phyloP scores from a whole-genome alignment of 2,329 filamentous ascomycete species.

The Venturia aucupariae region DNA sequence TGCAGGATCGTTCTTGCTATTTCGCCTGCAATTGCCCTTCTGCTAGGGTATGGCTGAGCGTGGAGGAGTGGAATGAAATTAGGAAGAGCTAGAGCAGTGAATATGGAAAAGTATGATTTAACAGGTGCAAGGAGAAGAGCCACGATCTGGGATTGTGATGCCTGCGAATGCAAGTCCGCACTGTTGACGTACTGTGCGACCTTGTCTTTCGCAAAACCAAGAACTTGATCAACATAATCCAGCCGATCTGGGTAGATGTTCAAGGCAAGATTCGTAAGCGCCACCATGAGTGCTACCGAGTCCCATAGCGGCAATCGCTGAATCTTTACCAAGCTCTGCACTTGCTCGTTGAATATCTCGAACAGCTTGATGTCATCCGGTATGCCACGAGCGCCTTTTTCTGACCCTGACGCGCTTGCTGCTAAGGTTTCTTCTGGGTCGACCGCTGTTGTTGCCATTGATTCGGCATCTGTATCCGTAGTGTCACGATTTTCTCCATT shows the following conservation, averaged over 20 bases:
- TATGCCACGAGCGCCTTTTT: slow-evolving; percentile 44
- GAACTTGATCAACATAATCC: slow-evolving; percentile 91
- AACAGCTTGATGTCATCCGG: slow-evolving; percentile 79
- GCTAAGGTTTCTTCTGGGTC: slow-evolving; percentile 19
- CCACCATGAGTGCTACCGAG: slow-evolving; percentile 88
- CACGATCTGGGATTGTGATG: slow-evolving; percentile 80
- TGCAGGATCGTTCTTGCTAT: slow-evolving; percentile 74
- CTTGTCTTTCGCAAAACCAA: slow-evolving; percentile 80
- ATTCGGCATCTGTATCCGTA: slow-evolving; percentile 16
- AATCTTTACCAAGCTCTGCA: slow-evolving; percentile 84
- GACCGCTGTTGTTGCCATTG: slow-evolving; percentile 18
- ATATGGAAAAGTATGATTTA: slow-evolving; percentile 83
- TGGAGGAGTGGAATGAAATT: slow-evolving; percentile 86
- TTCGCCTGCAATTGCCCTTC: slow-evolving; percentile 82
- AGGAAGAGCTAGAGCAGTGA: slow-evolving; percentile 88
- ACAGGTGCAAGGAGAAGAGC: slow-evolving; percentile 85
- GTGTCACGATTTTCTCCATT: slow-evolving; percentile 27
- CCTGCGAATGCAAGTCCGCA: slow-evolving; percentile 82
- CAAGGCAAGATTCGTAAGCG: slow-evolving; percentile 82
- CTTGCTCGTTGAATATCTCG: slow-evolving; percentile 94
- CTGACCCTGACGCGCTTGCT: slow-evolving; percentile 22
- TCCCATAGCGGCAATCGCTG: slow-evolving; percentile 90
- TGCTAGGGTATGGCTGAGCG: slow-evolving; percentile 84
- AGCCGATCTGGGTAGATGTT: slow-evolving; percentile 91
- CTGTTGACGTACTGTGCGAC: slow-evolving; percentile 85